Evolutionary conservation across 1,284 basidiomycete genomes (phyloP), one percentile per base, ranked within the genome.

Genomic region (Takashimella koratensis): DNA sequence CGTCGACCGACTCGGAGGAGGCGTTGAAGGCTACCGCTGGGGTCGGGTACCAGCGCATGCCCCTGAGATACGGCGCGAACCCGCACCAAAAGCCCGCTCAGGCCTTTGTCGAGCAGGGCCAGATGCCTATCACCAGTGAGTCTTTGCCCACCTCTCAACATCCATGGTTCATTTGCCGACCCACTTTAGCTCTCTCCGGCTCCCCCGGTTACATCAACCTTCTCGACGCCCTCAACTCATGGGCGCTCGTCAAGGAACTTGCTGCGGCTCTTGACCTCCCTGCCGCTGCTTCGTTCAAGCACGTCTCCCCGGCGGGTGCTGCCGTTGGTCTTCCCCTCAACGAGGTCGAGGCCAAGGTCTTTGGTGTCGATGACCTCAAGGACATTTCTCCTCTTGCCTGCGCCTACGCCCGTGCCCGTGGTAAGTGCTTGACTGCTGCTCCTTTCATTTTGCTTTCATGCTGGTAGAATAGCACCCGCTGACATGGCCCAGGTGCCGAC

Each of bases 181-280:
- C 30, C 30, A 8, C 16, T 45, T 11, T 64, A 92, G 94, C 88
- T 42, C 81, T 98, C 19, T 87, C 85, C 64, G 96, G 96, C 21
- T 94, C 94, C 23, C 96, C 95, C 6, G 96, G 95, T 42, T 98
- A 98, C 78, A 98, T 99, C 81, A 98, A 99, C 80, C 83, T 98
- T n/a, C 83, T 99, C 53, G 96, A 98, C 69, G 93, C 92, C 0
- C 84, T 99, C 68, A 98, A 98, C 78, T 95, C 95, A 6, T 99
- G 89, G 75, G 95, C 90, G 0, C 84, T 99, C 46, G 95, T 99
- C 58, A 90, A 88, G 71, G 95, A 99, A 76, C 83, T 99, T 10
- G 86, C 92, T 48, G 89, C 88, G 1, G 84, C 90, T 23, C 79
- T 82, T 54, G 55, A 67, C 50, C 84, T 98, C 49, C 93, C 96